These are phyloP conservation scores for Ceratobasidium sp. DNA, from an alignment of 1,284 basidiomycete species.

Conservation along the genomic window DNA sequence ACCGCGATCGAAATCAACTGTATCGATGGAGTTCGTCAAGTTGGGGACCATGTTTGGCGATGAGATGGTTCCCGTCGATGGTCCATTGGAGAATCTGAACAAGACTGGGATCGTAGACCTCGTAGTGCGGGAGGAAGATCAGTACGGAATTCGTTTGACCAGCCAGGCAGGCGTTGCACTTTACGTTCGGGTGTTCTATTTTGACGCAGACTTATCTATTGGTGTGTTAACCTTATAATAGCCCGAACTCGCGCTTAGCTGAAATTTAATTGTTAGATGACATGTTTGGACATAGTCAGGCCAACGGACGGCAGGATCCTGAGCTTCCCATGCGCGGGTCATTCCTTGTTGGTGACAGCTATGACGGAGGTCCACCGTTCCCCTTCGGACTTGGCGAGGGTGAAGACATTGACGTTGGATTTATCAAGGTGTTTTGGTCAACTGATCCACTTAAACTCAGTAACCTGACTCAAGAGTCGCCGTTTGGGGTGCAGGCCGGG, in stretches of 20 bases:
- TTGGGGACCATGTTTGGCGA: conserved; percentile 48
- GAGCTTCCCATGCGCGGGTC: conserved; percentile 12
- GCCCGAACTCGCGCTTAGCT: not conserved
- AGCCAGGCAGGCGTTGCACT: conserved; percentile 62
- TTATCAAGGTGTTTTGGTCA: conserved; percentile 43
- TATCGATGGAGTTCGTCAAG: conserved; percentile 24
- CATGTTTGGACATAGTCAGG: conserved; percentile 13
- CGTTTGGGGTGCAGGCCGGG: not conserved
- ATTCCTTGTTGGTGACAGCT: conserved; percentile 21
- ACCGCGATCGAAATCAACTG: conserved; percentile 2
- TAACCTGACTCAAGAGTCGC: conserved; percentile 8
- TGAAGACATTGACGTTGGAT: conserved; percentile 20
- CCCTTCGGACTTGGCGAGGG: conserved; percentile 6
- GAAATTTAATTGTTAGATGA: not conserved
- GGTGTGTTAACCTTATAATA: conserved; percentile 49
- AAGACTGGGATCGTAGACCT: conserved; percentile 59
- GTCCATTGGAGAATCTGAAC: conserved; percentile 56
- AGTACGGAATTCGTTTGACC: conserved; percentile 60
- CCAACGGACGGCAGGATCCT: conserved; percentile 10
- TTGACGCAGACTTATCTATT: conserved; percentile 64
- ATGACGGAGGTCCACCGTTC: conserved; percentile 16
- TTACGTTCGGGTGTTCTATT: conserved; percentile 65
- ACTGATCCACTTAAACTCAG: conserved; percentile 33
- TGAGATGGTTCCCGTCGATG: conserved; percentile 53
- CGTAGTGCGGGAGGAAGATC: conserved; percentile 55